Evolutionary conservation across 176 grass and related monocot species (phyloP).

Genomic region (Phoenix roebelenii): DNA sequence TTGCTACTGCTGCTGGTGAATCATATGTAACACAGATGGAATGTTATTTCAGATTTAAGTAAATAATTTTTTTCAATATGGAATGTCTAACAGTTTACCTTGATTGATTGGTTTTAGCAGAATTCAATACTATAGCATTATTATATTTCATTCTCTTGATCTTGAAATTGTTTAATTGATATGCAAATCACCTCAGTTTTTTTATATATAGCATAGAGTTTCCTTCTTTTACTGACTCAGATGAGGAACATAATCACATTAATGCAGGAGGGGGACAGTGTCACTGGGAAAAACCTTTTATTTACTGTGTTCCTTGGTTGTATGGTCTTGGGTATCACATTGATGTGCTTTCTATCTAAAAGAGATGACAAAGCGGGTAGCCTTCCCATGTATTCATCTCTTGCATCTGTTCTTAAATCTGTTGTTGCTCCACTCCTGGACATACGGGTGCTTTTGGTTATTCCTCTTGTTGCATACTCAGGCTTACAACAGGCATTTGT

Average conservation of each 20-base stretch:
- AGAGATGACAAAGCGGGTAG: slow-evolving; percentile 51
- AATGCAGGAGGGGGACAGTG: slow-evolving; percentile 53
- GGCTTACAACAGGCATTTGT: slow-evolving; percentile 97
- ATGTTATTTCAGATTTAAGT: no score
- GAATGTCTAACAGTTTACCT: no score
- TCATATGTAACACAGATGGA: no score
- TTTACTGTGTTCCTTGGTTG: slow-evolving; percentile 85
- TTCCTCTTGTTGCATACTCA: slow-evolving; percentile 87
- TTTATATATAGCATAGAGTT: no score
- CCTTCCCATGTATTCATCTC: slow-evolving; percentile 34
- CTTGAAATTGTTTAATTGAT: no score
- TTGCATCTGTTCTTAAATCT: slow-evolving; percentile 57
- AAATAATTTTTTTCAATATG: no score
- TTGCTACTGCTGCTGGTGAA: no score
- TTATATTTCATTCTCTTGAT: no score
- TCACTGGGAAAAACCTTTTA: slow-evolving; percentile 68
- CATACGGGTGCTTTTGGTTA: slow-evolving; percentile 70
- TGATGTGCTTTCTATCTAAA: slow-evolving; percentile 88
- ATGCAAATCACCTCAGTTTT: no score
- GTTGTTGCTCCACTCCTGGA: slow-evolving; percentile 66
- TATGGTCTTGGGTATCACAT: slow-evolving; percentile 77
- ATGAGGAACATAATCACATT: slow-evolving; percentile 7
- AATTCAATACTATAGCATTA: no score
- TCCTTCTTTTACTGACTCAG: background rate
- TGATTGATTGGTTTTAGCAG: no score